These are phyloP conservation scores for Rubia yunnanensis DNA, from an alignment of 257 asterid genomes.

Conservation along the genomic window DNA sequence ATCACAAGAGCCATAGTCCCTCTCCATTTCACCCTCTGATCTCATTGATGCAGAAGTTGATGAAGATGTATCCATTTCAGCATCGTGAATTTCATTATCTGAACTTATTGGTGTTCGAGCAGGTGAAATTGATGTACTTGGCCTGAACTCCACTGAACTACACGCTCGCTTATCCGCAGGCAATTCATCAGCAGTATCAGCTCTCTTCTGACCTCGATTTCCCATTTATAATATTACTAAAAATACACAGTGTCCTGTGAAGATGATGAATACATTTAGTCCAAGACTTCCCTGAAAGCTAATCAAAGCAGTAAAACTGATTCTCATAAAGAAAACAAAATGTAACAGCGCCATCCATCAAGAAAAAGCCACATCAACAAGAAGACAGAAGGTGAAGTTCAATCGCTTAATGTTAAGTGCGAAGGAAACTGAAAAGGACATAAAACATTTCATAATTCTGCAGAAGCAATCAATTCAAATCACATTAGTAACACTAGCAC, in stretches of 20 bases:
- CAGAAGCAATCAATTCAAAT: not conserved
- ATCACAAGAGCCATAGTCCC: slow-evolving; percentile 80
- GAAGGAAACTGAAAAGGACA: not conserved
- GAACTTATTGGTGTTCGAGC: slow-evolving; percentile 41
- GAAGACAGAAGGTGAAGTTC: not conserved
- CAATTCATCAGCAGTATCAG: slow-evolving; percentile 59
- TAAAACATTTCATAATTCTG: not conserved
- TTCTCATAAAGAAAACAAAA: not conserved
- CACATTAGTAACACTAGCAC: not conserved
- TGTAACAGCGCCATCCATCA: not conserved
- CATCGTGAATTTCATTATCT: slow-evolving; percentile 45
- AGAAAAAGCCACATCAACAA: not conserved
- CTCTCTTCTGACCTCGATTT: slow-evolving; percentile 84
- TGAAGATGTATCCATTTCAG: slow-evolving; percentile 72
- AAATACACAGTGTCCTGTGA: slow-evolving; percentile 2
- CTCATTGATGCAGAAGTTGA: slow-evolving; percentile 70
- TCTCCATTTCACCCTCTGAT: slow-evolving; percentile 71
- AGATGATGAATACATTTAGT: not conserved
- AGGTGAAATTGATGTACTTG: slow-evolving; percentile 66
- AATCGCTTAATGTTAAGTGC: not conserved
- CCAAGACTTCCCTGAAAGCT: not conserved
- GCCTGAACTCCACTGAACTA: slow-evolving; percentile 58
- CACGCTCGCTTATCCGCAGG: slow-evolving; percentile 97
- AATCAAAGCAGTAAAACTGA: not conserved
- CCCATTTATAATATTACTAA: slow-evolving; percentile 34